Evolutionary conservation across 352 stramenopile genomes (phyloP), one percentile per base, ranked within the genome.

Genomic region (Phytopythium chamaehyphon): DNA sequence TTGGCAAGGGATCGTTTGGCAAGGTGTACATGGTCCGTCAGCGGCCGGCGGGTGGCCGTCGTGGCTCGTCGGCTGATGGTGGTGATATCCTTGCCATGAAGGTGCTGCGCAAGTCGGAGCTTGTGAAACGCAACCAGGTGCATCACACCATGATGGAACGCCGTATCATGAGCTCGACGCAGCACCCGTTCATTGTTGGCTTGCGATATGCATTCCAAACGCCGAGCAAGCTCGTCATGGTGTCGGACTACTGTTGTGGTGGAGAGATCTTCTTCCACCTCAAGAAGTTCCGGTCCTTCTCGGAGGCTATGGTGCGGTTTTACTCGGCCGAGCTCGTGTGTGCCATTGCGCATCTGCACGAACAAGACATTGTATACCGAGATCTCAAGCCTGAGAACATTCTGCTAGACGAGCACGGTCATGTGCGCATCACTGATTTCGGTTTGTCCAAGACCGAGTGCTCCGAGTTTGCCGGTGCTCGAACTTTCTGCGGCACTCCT

Each of bases 1-100:
- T 98, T 61, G 96, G 96, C 37, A 98, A 98, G 61, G 95, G 95
- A 26, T 98, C 84, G 6, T 98, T 98, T 69, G 94, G 93, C 62
- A 98, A 98, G 63, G 96, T 99, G 26, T 99, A 98, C 69, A 88
- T 99, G 47, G 96, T 98, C 7, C 80, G 86, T 48, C 90, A 98
- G 59, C 90, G 92, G 33, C 2, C 45, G 9, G 28, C 28, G 9
- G 28, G 28, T 33, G 28, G 9, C 14, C 44, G n/a, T 16, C 28
- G 3, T 28, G 28, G 28, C 9, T 33, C 28, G 28, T 33, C 28
- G 8, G 54, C 56, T 6, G 67, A 64, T 4, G 65, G 71, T n/a
- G 71, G 67, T 12, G 78, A 89, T 50, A 87, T 93, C 38, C 61
- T 88, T 39, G 85, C 85, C n/a, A 95, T 95, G 83, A 95, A 95